Evolutionary conservation across 495 filamentous ascomycete species (phyloP).

Genomic region (Aspergillus incahuasiensis): DNA sequence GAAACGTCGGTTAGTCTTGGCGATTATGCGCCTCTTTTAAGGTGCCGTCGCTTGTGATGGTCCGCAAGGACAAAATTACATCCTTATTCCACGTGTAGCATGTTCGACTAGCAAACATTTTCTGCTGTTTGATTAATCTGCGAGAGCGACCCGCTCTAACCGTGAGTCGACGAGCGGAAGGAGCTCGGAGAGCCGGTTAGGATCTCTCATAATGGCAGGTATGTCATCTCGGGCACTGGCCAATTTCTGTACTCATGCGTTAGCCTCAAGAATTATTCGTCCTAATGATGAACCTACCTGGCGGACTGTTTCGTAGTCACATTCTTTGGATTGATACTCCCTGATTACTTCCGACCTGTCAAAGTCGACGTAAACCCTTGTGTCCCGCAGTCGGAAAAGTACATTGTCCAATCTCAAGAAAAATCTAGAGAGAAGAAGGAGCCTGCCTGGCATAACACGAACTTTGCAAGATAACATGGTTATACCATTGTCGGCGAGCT

Average conservation of each 20-base stretch:
- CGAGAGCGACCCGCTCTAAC: conserved; percentile 38
- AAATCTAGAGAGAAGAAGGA: conserved; percentile 80
- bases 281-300: conserved; percentile 46
- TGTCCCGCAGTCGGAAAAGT: conserved; percentile 79
- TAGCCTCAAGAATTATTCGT: neutral
- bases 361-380: conserved; percentile 90
- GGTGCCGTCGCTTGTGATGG: neutral
- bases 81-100: neutral
- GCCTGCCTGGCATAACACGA: conserved; percentile 80
- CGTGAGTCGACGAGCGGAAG: conserved; percentile 63
- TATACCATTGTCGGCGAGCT: conserved; percentile 96
- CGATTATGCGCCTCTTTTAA: neutral
- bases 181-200: conserved; percentile 70
- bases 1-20: neutral
- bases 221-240: conserved; percentile 67
- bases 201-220: conserved; percentile 73
- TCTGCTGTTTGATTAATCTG: neutral
- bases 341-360: conserved; percentile 71
- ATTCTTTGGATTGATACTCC: conserved; percentile 83
- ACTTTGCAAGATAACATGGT: conserved; percentile 82
- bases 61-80: neutral
- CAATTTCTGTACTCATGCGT: conserved; percentile 52
- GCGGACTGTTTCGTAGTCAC: conserved; percentile 69
- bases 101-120: neutral
- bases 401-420: conserved; percentile 93